Conservation (phyloP, 2,329 filamentous ascomycete species). For the Paecilomyces niveus region DNA sequence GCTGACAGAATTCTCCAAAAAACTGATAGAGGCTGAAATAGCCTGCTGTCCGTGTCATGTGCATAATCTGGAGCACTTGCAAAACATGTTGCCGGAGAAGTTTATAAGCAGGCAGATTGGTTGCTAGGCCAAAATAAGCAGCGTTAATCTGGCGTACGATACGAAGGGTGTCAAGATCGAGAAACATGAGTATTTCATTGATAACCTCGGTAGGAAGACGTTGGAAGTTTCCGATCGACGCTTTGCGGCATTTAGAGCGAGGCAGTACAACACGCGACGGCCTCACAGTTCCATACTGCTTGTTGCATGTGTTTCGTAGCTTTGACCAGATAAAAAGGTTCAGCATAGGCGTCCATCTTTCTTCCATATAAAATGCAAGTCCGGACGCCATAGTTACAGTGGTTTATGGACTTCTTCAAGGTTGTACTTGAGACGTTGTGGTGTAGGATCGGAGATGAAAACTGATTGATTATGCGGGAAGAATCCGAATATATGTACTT, state of each 20-base stretch:
- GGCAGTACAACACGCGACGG: background rate
- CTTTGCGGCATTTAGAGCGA: background rate
- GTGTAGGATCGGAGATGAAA: too few relatives aligned
- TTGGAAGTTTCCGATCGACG: background rate
- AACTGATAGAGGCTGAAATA: background rate
- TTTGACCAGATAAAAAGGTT: background rate
- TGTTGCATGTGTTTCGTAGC: background rate
- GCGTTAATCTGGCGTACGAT: background rate
- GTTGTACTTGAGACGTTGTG: too few relatives aligned
- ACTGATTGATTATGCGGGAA: too few relatives aligned
- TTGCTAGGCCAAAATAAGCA: background rate
- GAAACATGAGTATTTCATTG: background rate
- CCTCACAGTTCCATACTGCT: background rate
- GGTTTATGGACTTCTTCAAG: background rate
- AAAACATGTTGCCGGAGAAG: background rate
- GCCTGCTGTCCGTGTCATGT: background rate
- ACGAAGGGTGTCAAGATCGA: background rate
- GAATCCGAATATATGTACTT: too few relatives aligned
- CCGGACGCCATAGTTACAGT: background rate
- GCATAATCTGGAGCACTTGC: background rate
- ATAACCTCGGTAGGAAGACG: background rate
- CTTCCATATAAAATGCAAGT: background rate
- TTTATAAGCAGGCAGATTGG: background rate
- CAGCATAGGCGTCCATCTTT: background rate
- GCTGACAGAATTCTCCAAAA: background rate